Evolutionary conservation across 306 rosid genomes (phyloP).

Genomic region (Abrus precatorius): DNA sequence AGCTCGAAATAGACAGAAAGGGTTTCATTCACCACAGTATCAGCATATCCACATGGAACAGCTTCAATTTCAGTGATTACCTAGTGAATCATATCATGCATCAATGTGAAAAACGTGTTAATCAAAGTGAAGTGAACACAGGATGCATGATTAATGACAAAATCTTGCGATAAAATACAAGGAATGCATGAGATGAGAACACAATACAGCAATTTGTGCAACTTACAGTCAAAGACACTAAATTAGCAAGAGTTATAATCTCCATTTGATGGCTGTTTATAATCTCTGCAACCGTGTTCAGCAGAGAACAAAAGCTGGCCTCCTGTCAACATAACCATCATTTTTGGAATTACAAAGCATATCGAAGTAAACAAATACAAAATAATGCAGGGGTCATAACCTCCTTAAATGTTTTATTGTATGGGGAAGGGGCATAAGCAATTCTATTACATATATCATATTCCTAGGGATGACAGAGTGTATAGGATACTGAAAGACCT

Average conservation of each 20-base stretch:
- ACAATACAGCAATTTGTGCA: conserved; percentile 6
- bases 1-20: conserved; percentile 63
- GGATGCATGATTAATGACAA: neutral
- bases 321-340: conserved; percentile 46
- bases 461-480: too few relatives aligned
- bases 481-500: too few relatives aligned
- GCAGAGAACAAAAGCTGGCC: conserved; percentile 57
- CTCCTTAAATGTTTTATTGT: too few relatives aligned
- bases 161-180: neutral
- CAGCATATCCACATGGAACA: conserved; percentile 53
- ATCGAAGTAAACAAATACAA: too few relatives aligned
- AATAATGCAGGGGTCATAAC: too few relatives aligned
- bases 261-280: conserved; percentile 59
- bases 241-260: conserved; percentile 82
- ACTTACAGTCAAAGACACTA: conserved; percentile 75
- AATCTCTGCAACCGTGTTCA: conserved; percentile 49
- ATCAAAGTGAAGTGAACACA: neutral
- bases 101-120: conserved; percentile 8
- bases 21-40: conserved; percentile 54
- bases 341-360: neutral
- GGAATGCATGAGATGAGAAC: conserved; percentile 28
- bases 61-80: conserved; percentile 49
- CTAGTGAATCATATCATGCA: conserved; percentile 44
- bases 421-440: too few relatives aligned
- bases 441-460: too few relatives aligned